Percentiles rank a stretch among this genome's conserved stretches.
Evolutionary conservation across 139 green algal genomes (phyloP).

Genomic region (Nannochloris sp.): DNA sequence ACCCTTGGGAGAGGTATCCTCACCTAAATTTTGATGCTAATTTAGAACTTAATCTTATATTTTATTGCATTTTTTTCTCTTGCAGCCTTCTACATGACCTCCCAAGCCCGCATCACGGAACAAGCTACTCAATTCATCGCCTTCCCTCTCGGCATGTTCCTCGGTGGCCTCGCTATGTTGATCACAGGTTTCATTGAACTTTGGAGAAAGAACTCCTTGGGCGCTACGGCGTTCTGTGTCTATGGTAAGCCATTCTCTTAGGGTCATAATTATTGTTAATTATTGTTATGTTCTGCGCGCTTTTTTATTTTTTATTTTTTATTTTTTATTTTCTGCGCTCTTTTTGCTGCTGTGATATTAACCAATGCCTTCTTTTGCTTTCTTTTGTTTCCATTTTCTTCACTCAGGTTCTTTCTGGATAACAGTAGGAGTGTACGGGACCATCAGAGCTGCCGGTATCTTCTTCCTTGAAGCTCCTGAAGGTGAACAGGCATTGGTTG

Average conservation of each 20-base stretch:
- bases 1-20: too few relatives aligned
- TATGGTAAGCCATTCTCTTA: too few relatives aligned
- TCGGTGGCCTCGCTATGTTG: background rate
- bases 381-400: slow-evolving; percentile 1
- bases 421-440: slow-evolving; percentile 11
- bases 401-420: slow-evolving; percentile 18
- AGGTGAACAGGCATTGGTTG: slow-evolving; percentile 3
- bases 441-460: background rate
- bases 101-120: background rate
- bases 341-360: background rate
- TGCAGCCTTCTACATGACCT: background rate
- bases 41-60: slow-evolving; percentile 16
- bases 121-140: background rate
- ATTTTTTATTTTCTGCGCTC: too few relatives aligned
- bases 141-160: slow-evolving; percentile 3
- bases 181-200: too few relatives aligned
- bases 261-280: too few relatives aligned
- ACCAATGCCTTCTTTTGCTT: slow-evolving; percentile 8
- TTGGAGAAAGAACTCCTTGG: too few relatives aligned
- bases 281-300: background rate
- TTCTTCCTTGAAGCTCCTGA: slow-evolving; percentile 6
- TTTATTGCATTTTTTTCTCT: background rate
- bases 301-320: background rate
- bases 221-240: too few relatives aligned
- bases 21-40: too few relatives aligned